Percentiles rank a stretch among this genome's conserved stretches.
Conservation (phyloP, 2,329 filamentous ascomycete species). For the Paramyrothecium roridum region DNA sequence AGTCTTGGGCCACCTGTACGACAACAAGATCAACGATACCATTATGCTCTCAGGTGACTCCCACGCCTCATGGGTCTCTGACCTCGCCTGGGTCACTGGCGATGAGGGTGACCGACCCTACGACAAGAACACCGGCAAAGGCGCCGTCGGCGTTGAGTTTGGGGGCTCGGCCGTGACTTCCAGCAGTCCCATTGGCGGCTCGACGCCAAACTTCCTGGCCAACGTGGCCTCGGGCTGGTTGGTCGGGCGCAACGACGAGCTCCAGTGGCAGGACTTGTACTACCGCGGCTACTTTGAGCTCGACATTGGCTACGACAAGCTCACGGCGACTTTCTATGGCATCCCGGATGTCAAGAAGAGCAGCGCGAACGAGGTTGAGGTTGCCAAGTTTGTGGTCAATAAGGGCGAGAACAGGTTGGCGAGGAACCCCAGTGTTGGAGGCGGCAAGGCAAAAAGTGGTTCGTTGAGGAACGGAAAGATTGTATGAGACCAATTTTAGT, state of each 20-base stretch:
- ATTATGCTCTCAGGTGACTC: constrained; percentile 70
- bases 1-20: constrained; percentile 63
- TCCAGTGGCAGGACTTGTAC: constrained; percentile 72
- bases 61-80: constrained; percentile 61
- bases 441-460: background rate
- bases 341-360: constrained; percentile 53
- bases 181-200: constrained; percentile 30
- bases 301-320: constrained; percentile 50
- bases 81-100: constrained; percentile 50
- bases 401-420: constrained; percentile 50
- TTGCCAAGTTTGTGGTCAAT: constrained; percentile 69
- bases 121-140: constrained; percentile 47
- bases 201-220: background rate
- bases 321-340: constrained; percentile 62
- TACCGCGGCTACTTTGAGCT: constrained; percentile 73
- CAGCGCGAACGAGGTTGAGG: constrained; percentile 61
- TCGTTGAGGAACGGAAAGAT: background rate
- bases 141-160: constrained; percentile 60
- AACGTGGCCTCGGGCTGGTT: background rate
- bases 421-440: background rate
- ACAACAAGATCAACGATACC: constrained; percentile 69
- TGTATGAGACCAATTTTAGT: background rate
- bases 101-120: constrained; percentile 43
- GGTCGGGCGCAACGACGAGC: constrained; percentile 50
- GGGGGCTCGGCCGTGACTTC: constrained; percentile 66